Percentiles rank a stretch among this genome's conserved stretches.
These are phyloP conservation scores for Xerocomus nothofagi DNA, from an alignment of 1,284 basidiomycete species.

Conservation along the genomic window DNA sequence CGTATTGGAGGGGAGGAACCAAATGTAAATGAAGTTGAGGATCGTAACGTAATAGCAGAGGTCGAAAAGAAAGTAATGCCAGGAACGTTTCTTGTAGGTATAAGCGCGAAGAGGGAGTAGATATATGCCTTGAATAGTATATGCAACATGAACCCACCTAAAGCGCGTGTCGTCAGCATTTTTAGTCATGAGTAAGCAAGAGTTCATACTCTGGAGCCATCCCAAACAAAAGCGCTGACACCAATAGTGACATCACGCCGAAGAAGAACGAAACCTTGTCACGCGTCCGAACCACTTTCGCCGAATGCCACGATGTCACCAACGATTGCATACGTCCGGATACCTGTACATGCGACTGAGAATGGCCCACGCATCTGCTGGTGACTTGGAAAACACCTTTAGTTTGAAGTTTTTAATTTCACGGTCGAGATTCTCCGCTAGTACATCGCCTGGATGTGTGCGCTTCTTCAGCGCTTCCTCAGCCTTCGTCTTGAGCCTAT, in stretches of 20 bases:
- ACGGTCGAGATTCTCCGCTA: constrained; percentile 77
- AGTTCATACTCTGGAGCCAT: constrained; percentile 70
- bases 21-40: constrained; percentile 87
- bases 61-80: constrained; percentile 95
- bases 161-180: constrained; percentile 11
- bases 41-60: constrained; percentile 89
- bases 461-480: constrained; percentile 68
- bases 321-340: constrained; percentile 72
- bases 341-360: constrained; percentile 47
- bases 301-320: constrained; percentile 80
- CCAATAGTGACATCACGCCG: constrained; percentile 85
- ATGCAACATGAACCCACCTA: constrained; percentile 78
- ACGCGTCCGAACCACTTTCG: constrained; percentile 87
- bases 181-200: not conserved
- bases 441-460: constrained; percentile 63
- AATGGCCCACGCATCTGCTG: not conserved
- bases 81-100: constrained; percentile 82
- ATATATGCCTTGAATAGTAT: constrained; percentile 72
- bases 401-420: constrained; percentile 80
- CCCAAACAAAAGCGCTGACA: constrained; percentile 82
- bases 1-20: constrained; percentile 74
- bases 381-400: constrained; percentile 41
- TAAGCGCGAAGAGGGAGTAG: constrained; percentile 82
- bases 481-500: constrained; percentile 76
- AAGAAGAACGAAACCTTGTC: constrained; percentile 92